Evolutionary conservation across 495 filamentous ascomycete genomes (phyloP), one percentile per base, ranked within the genome.

Genomic region (Talaromyces nanjingensis): DNA sequence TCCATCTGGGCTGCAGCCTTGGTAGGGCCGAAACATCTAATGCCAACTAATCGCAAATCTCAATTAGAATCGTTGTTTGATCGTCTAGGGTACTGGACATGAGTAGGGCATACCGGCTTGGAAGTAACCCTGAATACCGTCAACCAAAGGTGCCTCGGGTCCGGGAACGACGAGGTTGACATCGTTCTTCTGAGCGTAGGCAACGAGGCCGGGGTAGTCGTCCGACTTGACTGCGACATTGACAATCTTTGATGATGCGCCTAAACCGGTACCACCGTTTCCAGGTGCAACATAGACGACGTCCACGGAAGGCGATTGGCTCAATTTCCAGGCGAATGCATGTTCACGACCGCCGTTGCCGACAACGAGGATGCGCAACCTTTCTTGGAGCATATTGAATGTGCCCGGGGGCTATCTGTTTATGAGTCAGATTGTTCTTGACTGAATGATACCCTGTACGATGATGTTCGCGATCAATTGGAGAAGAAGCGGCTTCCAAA

Each of bases 261-360:
- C 78, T 39, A 71, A 68, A 24, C 87, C 90, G 34, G 93, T 98
- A 49, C 96, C 96, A 59, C 94, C 94, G 71, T 98, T 98, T 61
- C 94, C 94, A 63, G 84, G 77, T 64, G 76, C 78, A 65, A 82
- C 77, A 65, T 78, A 80, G 64, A 82, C 71, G 54, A 73, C 73
- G 65, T 78, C 73, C 60, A 81, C 81, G 47, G 81, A 77, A 54
- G 84, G 77, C 18, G 92, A 97, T 72, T 96, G 89, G 68, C 86
- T 85, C 33, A 98, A 80, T 75, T 96, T 97, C 93, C 93, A 97
- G 45, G 93, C 92, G 47, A 97, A 81, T 39, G 94, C 91, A 79
- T 98, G 91, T 76, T 98, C 94, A 69, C 94, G 84, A 59, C 94
- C 94, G 62, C 94, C 94, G 74, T 90, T 93, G 71, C 94, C 94